Evolutionary conservation across 1,139 yeast genomes (phyloP).

Genomic region (Candida tetrigidarum): DNA sequence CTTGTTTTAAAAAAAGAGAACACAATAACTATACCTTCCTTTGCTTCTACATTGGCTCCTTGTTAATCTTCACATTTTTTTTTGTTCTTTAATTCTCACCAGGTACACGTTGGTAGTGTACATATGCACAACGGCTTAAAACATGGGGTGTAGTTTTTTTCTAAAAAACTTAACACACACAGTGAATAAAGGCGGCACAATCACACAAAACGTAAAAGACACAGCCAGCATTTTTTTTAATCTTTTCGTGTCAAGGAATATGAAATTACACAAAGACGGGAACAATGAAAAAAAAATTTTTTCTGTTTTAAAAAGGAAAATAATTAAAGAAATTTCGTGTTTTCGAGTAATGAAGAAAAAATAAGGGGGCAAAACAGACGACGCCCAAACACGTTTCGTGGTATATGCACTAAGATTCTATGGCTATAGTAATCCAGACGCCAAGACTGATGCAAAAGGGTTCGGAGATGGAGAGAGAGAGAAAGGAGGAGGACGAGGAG

Average conservation of each 20-base stretch:
- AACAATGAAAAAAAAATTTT: background rate
- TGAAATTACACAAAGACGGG: background rate
- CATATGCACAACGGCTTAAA: background rate
- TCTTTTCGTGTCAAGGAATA: background rate
- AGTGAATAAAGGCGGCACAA: constrained; percentile 1
- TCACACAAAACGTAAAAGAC: constrained; percentile 3
- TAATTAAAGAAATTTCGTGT: no score
- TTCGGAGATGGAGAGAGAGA: no score
- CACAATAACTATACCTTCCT: background rate
- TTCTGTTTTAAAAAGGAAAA: no score
- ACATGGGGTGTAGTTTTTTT: background rate
- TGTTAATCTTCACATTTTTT: background rate
- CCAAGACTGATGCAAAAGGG: no score
- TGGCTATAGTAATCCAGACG: no score
- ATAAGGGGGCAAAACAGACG: no score
- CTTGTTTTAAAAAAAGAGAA: background rate
- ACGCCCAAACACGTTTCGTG: no score
- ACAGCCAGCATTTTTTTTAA: background rate
- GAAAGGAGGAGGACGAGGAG: no score
- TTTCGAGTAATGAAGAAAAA: no score
- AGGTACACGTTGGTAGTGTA: constrained; percentile 1
- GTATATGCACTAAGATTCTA: no score
- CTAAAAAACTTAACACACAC: background rate
- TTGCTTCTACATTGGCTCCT: background rate
- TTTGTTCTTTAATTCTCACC: background rate